Percentiles rank a stretch among this genome's conserved stretches.
These are phyloP conservation scores for Pleoardoris graminearum DNA, from an alignment of 2,329 filamentous ascomycete species.

Conservation along the genomic window DNA sequence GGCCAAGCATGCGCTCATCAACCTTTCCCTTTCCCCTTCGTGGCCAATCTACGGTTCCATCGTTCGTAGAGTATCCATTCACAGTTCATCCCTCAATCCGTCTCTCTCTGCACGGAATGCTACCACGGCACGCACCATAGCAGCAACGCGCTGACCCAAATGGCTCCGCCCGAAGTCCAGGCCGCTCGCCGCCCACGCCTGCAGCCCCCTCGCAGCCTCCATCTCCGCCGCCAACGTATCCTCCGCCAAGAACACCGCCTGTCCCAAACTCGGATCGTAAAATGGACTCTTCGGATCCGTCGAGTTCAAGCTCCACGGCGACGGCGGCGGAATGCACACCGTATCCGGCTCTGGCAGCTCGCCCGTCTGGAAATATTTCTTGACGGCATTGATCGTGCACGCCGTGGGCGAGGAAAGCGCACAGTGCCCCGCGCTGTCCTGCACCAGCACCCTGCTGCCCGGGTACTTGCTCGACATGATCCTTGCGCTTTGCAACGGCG, in stretches of 20 bases:
- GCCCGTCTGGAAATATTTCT: slow-evolving; percentile 48
- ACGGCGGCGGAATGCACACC: slow-evolving; percentile 42
- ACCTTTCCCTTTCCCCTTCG: no score
- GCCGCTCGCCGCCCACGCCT: slow-evolving; percentile 7
- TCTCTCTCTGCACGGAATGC: neutral
- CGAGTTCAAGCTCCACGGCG: slow-evolving; percentile 21
- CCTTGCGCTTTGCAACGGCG: slow-evolving; percentile 54
- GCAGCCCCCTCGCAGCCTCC: slow-evolving; percentile 9
- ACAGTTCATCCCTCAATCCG: neutral
- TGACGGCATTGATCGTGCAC: slow-evolving; percentile 42
- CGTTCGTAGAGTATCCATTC: no score
- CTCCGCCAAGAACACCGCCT: neutral
- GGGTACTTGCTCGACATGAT: slow-evolving; percentile 49
- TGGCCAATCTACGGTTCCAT: no score
- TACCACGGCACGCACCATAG: neutral
- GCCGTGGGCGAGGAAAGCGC: slow-evolving; percentile 39
- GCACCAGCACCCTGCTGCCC: slow-evolving; percentile 50
- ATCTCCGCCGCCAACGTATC: slow-evolving; percentile 3
- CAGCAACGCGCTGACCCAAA: neutral
- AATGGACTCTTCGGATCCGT: slow-evolving; percentile 21
- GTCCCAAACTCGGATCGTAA: slow-evolving; percentile 14
- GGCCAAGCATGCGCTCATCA: no score
- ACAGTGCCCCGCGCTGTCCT: slow-evolving; percentile 53
- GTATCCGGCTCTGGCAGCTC: slow-evolving; percentile 50
- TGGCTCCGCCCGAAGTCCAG: slow-evolving; percentile 8